Percentiles rank a stretch among this genome's conserved stretches.
phyloP scores from a whole-genome alignment of 371 early-diverging fungal species.

The Rhizomucor miehei region DNA sequence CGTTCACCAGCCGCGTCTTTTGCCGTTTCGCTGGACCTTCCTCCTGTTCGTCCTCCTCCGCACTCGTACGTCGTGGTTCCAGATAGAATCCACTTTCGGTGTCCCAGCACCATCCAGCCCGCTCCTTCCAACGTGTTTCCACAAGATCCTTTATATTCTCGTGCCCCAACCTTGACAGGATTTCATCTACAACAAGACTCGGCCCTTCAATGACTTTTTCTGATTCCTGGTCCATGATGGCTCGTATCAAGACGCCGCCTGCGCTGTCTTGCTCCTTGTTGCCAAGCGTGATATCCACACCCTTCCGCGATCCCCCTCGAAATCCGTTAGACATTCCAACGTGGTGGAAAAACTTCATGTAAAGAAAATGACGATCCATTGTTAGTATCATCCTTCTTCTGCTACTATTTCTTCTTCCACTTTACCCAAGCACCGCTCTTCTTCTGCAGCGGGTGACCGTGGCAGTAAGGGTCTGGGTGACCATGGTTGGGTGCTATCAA shows the following conservation, averaged over 20 bases:
- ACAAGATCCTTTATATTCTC: constrained; percentile 16
- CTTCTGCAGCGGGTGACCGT: constrained; percentile 22
- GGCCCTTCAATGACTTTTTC: constrained; percentile 41
- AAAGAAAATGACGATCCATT: no score
- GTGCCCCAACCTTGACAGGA: constrained; percentile 19
- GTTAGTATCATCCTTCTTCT: background rate
- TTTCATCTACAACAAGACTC: constrained; percentile 39
- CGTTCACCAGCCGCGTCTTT: background rate
- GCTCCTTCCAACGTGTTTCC: constrained; percentile 7
- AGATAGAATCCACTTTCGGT: constrained; percentile 16
- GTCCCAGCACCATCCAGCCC: constrained; percentile 13
- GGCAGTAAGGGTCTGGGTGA: constrained; percentile 23
- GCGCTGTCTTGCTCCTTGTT: constrained; percentile 18
- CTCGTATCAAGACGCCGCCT: constrained; percentile 46
- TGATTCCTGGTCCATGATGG: constrained; percentile 21
- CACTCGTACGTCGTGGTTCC: background rate
- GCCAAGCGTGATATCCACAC: constrained; percentile 43
- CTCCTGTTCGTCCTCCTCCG: background rate
- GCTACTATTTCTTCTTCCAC: no score
- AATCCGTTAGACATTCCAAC: constrained; percentile 33
- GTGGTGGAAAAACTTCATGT: constrained; percentile 29
- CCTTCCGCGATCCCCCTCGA: constrained; percentile 46
- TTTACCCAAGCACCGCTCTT: constrained; percentile 15
- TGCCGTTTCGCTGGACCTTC: background rate
- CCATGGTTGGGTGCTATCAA: constrained; percentile 12